phyloP scores from a whole-genome alignment of 768 basidiomycete genomes.

The Agaricus sinodeliciosus region DNA sequence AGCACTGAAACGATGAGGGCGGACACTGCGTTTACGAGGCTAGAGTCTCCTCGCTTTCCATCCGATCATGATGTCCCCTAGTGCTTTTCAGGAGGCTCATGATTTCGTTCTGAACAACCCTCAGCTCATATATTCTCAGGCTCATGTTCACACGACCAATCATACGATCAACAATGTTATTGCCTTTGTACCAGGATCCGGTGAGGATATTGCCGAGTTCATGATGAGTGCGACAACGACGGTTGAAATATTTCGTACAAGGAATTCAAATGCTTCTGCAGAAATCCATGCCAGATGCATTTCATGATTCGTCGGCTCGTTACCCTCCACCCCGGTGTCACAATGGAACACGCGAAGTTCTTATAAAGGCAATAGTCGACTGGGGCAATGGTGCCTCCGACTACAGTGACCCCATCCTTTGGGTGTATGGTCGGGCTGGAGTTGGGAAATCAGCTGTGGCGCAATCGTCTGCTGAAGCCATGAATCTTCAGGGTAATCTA shows the following conservation, averaged over 20 bases:
- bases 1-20: too few species aligned
- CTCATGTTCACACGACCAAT: too few species aligned
- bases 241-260: background rate
- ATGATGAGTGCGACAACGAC: too few species aligned
- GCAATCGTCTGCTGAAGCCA: background rate
- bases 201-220: too few species aligned
- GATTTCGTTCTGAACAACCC: background rate
- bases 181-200: too few species aligned
- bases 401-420: background rate
- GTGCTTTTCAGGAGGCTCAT: background rate
- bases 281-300: background rate
- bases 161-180: too few species aligned
- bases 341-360: background rate
- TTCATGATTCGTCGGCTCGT: background rate
- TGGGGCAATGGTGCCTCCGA: background rate
- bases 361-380: background rate
- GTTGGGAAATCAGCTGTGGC: constrained; percentile 10
- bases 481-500: background rate
- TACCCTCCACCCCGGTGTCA: constrained; percentile 1
- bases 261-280: background rate
- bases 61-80: background rate
- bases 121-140: background rate
- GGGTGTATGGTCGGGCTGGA: constrained; percentile 5
- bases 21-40: background rate
- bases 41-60: background rate